Evolutionary conservation across 2,329 filamentous ascomycete genomes (phyloP).

Genomic region (Penicillium occitanis): DNA sequence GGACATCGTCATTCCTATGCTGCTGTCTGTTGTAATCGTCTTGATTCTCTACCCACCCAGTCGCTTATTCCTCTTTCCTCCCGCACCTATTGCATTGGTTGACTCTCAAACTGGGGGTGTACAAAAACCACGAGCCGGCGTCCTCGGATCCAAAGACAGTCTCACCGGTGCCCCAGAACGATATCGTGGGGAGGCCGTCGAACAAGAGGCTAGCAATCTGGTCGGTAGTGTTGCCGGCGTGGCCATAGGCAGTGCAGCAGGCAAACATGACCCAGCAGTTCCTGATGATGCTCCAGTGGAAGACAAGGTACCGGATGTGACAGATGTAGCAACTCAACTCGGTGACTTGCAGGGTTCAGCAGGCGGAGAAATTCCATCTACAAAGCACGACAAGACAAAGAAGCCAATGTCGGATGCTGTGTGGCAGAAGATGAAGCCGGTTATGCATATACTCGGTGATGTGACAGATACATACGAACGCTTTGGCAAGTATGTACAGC

Average conservation of each 20-base stretch:
- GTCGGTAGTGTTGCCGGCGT: constrained; percentile 71
- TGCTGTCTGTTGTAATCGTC: constrained; percentile 60
- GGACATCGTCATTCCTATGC: constrained; percentile 66
- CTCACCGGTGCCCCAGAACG: constrained; percentile 80
- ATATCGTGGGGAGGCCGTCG: constrained; percentile 78
- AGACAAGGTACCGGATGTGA: constrained; percentile 61
- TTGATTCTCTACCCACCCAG: constrained; percentile 66
- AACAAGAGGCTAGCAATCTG: constrained; percentile 79
- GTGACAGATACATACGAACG: constrained; percentile 63
- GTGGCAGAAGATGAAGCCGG: constrained; percentile 71
- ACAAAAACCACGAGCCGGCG: constrained; percentile 73
- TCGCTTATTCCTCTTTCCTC: constrained; percentile 68
- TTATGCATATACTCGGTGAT: constrained; percentile 66
- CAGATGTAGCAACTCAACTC: constrained; percentile 54
- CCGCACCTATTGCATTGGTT: constrained; percentile 72
- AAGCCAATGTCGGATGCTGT: constrained; percentile 69
- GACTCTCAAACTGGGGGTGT: constrained; percentile 68
- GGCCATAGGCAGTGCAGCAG: constrained; percentile 71
- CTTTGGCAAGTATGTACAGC: constrained; percentile 55
- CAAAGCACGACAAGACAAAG: constrained; percentile 71
- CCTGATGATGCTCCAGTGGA: constrained; percentile 54
- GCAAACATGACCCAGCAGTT: constrained; percentile 70
- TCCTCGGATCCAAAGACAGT: constrained; percentile 73
- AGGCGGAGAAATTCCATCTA: constrained; percentile 51
- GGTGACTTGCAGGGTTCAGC: constrained; percentile 56